A percentile compares a stretch with the other conserved stretches of the same genome.
Evolutionary conservation across 495 filamentous ascomycete genomes (phyloP).

Genomic region (Neurospora pannonica): DNA sequence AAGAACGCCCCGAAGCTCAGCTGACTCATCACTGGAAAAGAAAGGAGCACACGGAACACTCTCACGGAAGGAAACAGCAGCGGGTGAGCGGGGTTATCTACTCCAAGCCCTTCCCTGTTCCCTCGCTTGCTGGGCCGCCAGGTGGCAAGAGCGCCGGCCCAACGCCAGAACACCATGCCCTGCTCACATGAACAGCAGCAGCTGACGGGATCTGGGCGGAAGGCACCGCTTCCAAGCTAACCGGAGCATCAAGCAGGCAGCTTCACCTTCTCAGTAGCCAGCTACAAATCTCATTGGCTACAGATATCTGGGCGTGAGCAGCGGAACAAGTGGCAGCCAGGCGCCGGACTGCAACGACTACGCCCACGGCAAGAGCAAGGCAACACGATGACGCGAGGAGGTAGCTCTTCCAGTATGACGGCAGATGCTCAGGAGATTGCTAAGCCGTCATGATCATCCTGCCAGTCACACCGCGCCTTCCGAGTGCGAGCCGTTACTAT

Average conservation of each 20-base stretch:
- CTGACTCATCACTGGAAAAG: background rate
- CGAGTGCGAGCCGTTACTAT: background rate
- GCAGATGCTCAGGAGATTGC: background rate
- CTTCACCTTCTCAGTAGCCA: background rate
- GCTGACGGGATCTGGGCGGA: background rate
- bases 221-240: background rate
- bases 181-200: background rate
- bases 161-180: background rate
- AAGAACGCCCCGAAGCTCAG: background rate
- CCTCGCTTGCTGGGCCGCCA: background rate
- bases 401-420: background rate
- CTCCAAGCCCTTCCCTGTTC: background rate
- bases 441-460: background rate
- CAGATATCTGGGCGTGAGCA: background rate
- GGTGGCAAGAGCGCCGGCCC: background rate
- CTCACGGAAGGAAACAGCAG: background rate
- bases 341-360: background rate
- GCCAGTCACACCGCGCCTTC: background rate
- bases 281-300: background rate
- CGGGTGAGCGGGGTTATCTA: background rate
- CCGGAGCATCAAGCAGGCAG: background rate
- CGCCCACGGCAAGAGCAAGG: background rate
- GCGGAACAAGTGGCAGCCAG: background rate
- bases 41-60: background rate
- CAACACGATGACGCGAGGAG: background rate